Evolutionary conservation across 75 land plant genomes (phyloP), one percentile per base, ranked within the genome.

Genomic region (Pinus albicaulis): DNA sequence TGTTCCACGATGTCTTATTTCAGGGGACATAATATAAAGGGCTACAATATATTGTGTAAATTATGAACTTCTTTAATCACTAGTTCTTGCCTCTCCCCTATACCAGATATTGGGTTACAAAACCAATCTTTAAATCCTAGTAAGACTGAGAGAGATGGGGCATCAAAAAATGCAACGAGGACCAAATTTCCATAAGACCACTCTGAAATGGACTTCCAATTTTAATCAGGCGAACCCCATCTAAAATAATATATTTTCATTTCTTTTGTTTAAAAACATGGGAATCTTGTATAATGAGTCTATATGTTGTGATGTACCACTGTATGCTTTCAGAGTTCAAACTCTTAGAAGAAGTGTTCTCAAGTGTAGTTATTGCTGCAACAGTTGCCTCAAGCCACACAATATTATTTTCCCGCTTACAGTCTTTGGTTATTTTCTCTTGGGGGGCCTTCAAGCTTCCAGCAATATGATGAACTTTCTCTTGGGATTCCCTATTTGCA

Each of bases 181-280:
- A 94, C 99, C 99, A 98, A 20, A 98, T 86, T 78, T 98, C 99
- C 99, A 98, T 98, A n/a, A n/a, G n/a, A n/a, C n/a, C n/a, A n/a
- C n/a, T n/a, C n/a, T n/a, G n/a, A n/a, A n/a, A n/a, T n/a, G n/a
- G 99, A 98, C 73, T 98, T 98, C 99, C 99, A 98, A 68, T 98
- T 78, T 98, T 98, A 72, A 98, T 98, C 36, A 98, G 79, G 82
- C 95, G 99, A 58, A 98, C 99, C 77, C 95, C 99, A 86, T 98
- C 99, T n/a, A n/a, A n/a, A n/a, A n/a, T n/a, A n/a, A n/a, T n/a
- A n/a, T n/a, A n/a, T n/a, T n/a, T n/a, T n/a, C 99, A 98, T 80
- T 98, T 98, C 78, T 98, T 98, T 57, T 98, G 82, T 82, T 92
- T 98, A 82, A 98, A 98, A 56, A 89, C 95, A 77, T 98, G 95